Conservation (phyloP, 1,284 basidiomycete genomes). For the Malassezia brasiliensis region DNA sequence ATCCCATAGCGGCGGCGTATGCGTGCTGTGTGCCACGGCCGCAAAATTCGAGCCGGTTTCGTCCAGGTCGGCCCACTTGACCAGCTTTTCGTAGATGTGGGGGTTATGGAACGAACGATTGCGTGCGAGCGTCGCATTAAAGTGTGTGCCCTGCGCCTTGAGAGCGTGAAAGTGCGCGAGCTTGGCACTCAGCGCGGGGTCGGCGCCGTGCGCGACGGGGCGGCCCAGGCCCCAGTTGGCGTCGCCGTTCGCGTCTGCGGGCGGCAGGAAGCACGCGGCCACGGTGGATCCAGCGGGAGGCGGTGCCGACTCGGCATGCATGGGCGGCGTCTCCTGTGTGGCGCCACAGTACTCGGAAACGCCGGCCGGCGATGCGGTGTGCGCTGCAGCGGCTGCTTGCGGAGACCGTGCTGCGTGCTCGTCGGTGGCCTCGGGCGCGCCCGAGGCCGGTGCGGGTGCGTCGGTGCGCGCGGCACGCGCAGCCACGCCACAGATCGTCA, state of each 20-base stretch:
- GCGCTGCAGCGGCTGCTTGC: no score
- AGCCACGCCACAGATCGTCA: no score
- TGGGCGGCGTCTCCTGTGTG: no score
- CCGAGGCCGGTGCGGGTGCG: no score
- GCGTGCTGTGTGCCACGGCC: not conserved
- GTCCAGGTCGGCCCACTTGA: slow-evolving; percentile 79
- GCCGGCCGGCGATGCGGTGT: no score
- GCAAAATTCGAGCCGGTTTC: slow-evolving; percentile 53
- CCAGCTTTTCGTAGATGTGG: slow-evolving; percentile 80
- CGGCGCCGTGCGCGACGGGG: not conserved
- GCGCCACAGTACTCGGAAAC: no score
- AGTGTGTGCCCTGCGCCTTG: slow-evolving; percentile 65
- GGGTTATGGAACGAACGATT: slow-evolving; percentile 88
- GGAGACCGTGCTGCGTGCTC: no score
- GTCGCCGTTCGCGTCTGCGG: not conserved
- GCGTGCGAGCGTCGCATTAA: slow-evolving; percentile 82
- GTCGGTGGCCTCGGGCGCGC: no score
- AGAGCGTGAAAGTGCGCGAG: slow-evolving; percentile 63
- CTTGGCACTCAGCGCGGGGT: slow-evolving; percentile 47
- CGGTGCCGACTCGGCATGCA: not conserved
- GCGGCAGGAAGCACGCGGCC: not conserved
- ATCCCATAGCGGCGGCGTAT: not conserved
- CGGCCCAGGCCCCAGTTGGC: slow-evolving; percentile 9
- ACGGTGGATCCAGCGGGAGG: not conserved
- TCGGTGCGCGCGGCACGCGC: no score